Base-by-base conservation (phyloP, 345 rosid genomes). In the Eucalyptus leucophloia region DNA sequence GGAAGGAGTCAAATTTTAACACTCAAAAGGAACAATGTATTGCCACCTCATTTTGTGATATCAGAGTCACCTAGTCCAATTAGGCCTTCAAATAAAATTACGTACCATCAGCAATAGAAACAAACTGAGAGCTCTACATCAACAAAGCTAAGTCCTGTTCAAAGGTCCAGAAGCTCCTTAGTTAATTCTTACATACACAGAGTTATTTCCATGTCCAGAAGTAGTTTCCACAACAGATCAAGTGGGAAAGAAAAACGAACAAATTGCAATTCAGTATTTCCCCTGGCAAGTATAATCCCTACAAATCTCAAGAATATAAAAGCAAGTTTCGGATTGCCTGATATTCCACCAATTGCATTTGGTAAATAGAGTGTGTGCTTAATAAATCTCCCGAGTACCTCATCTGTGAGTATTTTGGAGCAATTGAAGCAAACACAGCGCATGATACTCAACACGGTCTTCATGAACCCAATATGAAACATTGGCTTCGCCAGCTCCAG, bases 401-500 rank as follows among this genome's bases (percentile, higher is more conserved):
- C 99, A 51, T 95, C 97, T 23, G 96, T 95, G n/a, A 98, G 92
- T 89, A 98, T 95, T 92, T 96, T 97, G 16, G 99, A 97, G 93
- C 99, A 98, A 92, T 95, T 98, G 94, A 98, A 97, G 94, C 99
- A 98, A 85, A 98, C 98, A 47, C 95, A 95, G 88, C 99, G 93
- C 99, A 97, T 97, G 58, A 98, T 96, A 86, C 95, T 94, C 30
- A 98, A 94, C 89, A 98, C 99, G 2, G 98, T 97, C 94, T 98
- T 98, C 96, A 95, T 26, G 91, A 98, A 98, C 45, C 99, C 99
- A 6, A 97, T 96, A 90, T 98, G 99, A 86, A 92, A 98, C 99
- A 98, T 96, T 2, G 99, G 99, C 95, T 98, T 98, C 6, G 99
- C 99, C 12, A 98, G 97, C 95, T 98, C 99, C 86, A 98, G 93